phyloP scores from a whole-genome alignment of 495 filamentous ascomycete species.

The Staphylotrichum tortipilum region DNA sequence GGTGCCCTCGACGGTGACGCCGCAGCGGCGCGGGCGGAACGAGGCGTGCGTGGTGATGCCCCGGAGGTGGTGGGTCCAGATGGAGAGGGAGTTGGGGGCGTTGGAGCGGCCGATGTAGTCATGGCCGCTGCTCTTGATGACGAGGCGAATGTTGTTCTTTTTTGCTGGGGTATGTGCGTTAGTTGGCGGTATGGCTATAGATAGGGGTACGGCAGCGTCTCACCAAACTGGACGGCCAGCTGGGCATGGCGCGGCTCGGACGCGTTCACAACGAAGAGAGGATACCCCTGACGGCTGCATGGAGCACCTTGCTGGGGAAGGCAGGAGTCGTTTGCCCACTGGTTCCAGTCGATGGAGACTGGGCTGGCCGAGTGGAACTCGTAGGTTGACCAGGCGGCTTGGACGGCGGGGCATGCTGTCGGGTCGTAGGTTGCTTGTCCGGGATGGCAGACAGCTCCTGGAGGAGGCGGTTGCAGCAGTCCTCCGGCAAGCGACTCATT shows the following conservation, averaged over 20 bases:
- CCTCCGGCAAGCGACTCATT: conserved; percentile 37
- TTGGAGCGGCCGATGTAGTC: conserved; percentile 47
- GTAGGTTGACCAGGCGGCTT: conserved; percentile 26
- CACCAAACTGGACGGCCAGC: conserved; percentile 35
- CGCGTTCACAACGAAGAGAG: conserved; percentile 41
- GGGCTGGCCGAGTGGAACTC: conserved; percentile 32
- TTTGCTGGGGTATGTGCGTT: too few relatives aligned
- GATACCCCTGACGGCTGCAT: conserved; percentile 37
- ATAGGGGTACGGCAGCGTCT: neutral
- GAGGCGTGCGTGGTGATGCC: conserved; percentile 28
- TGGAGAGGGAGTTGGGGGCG: conserved; percentile 43
- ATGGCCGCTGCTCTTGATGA: conserved; percentile 58
- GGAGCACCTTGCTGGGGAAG: conserved; percentile 29
- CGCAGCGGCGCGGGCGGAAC: conserved; percentile 33
- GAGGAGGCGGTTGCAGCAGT: conserved; percentile 43
- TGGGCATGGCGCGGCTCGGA: conserved; percentile 35
- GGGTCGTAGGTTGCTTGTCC: conserved; percentile 27
- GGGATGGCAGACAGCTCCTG: conserved; percentile 49
- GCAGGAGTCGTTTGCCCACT: conserved; percentile 39
- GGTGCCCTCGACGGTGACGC: conserved; percentile 22
- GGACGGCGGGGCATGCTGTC: conserved; percentile 26
- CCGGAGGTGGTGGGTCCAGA: conserved; percentile 42
- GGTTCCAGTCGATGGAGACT: conserved; percentile 32
- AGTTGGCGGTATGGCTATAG: too few relatives aligned
- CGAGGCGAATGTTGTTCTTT: conserved; percentile 48